phyloP scores from a whole-genome alignment of 345 rosid genomes.

The Citrus sp. region DNA sequence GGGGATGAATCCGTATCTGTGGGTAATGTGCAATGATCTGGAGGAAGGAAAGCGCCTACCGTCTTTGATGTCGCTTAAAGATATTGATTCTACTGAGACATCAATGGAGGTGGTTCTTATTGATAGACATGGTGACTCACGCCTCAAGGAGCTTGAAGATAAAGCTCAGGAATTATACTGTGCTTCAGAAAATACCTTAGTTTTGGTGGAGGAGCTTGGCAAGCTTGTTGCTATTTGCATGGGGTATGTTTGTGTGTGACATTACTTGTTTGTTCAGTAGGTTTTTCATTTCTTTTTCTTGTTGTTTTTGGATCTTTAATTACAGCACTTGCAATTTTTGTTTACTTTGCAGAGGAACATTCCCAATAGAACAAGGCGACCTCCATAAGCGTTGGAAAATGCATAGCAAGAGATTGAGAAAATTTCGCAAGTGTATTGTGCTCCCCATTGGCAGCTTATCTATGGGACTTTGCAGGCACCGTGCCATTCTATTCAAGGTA shows the following conservation, averaged over 20 bases:
- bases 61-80: conserved; percentile 62
- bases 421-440: conserved; percentile 66
- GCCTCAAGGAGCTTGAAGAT: conserved; percentile 76
- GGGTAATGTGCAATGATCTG: conserved; percentile 80
- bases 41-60: conserved; percentile 72
- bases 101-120: conserved; percentile 87
- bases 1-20: conserved; percentile 93
- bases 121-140: conserved; percentile 67
- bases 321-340: conserved; percentile 4
- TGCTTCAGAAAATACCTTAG: conserved; percentile 66
- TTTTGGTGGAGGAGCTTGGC: conserved; percentile 79
- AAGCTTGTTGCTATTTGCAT: conserved; percentile 80
- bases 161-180: conserved; percentile 78
- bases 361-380: conserved; percentile 76
- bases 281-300: not conserved
- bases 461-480: conserved; percentile 89
- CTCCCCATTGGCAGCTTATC: conserved; percentile 87
- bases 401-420: conserved; percentile 65
- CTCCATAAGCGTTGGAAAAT: conserved; percentile 80
- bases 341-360: conserved; percentile 59
- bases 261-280: not conserved
- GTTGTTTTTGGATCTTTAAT: not conserved
- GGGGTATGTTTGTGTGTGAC: conserved; percentile 50
- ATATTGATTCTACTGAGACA: conserved; percentile 61
- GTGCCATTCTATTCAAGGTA: conserved; percentile 95